phyloP scores from a whole-genome alignment of 2,329 filamentous ascomycete species.

The Sordariomycetes sp. region DNA sequence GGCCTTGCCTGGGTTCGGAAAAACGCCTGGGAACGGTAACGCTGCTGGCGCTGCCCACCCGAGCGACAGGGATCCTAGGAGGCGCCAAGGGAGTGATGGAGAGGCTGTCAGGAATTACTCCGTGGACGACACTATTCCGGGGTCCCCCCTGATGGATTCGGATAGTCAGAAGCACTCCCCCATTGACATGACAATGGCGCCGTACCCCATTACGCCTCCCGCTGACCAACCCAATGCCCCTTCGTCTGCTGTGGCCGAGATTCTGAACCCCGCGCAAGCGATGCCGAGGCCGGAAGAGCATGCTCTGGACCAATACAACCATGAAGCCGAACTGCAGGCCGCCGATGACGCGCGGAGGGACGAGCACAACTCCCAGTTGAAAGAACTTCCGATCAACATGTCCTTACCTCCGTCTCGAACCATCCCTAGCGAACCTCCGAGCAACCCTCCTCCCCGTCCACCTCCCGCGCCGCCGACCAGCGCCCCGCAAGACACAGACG shows the following conservation, averaged over 20 bases:
- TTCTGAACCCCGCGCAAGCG: slow-evolving; percentile 40
- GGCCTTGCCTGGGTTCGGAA: slow-evolving; percentile 16
- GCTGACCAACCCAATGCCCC: slow-evolving; percentile 30
- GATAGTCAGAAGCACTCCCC: slow-evolving; percentile 41
- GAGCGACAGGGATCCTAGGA: background rate
- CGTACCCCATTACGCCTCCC: slow-evolving; percentile 52
- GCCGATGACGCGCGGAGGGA: slow-evolving; percentile 30
- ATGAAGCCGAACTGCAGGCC: slow-evolving; percentile 34
- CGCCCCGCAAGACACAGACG: slow-evolving; percentile 26
- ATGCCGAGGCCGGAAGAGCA: slow-evolving; percentile 51
- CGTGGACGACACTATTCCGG: slow-evolving; percentile 13
- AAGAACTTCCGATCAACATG: slow-evolving; percentile 35
- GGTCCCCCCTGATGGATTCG: slow-evolving; percentile 35
- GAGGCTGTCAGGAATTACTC: background rate
- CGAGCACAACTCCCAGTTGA: slow-evolving; percentile 24
- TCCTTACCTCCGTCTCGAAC: slow-evolving; percentile 42
- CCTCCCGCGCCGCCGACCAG: slow-evolving; percentile 25
- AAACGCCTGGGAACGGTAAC: background rate
- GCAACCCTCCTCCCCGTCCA: slow-evolving; percentile 35
- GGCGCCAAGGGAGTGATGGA: background rate
- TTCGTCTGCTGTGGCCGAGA: slow-evolving; percentile 30
- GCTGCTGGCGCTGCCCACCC: background rate
- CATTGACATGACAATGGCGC: slow-evolving; percentile 44
- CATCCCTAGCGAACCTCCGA: slow-evolving; percentile 36
- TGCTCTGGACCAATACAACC: slow-evolving; percentile 41